These are phyloP conservation scores for Sechiopsis laciniata DNA, from an alignment of 306 rosid genomes.

Conservation along the genomic window DNA sequence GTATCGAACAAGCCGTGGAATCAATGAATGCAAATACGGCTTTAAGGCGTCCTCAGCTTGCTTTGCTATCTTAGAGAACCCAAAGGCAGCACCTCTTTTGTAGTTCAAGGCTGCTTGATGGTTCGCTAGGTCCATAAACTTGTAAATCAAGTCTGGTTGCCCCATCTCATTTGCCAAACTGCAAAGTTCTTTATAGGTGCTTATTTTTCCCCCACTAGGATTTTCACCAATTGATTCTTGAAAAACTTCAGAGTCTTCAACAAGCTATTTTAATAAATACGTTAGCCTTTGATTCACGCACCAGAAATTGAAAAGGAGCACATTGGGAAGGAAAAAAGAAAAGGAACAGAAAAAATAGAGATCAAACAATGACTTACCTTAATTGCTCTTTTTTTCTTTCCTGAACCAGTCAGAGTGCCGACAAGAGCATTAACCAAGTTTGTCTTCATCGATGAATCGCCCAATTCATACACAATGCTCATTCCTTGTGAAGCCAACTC, in stretches of 20 bases:
- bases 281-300: constrained; percentile 8
- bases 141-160: constrained; percentile 90
- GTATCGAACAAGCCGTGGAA: constrained; percentile 95
- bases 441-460: constrained; percentile 75
- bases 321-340: constrained; percentile 17
- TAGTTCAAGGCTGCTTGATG: constrained; percentile 81
- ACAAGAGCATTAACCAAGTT: constrained; percentile 87
- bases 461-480: constrained; percentile 97
- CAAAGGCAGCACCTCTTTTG: constrained; percentile 97
- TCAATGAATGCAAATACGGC: constrained; percentile 64
- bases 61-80: constrained; percentile 94
- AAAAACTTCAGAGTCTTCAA: constrained; percentile 90
- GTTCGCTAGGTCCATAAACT: constrained; percentile 98
- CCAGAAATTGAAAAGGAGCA: constrained; percentile 11
- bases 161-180: constrained; percentile 98
- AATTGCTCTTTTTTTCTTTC: constrained; percentile 86
- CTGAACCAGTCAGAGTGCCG: constrained; percentile 74
- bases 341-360: constrained; percentile 17
- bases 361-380: constrained; percentile 51
- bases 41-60: constrained; percentile 90
- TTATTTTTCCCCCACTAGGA: constrained; percentile 72
- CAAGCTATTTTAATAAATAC: constrained; percentile 50
- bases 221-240: constrained; percentile 82
- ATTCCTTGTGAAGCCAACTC: constrained; percentile 98
- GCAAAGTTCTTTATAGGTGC: constrained; percentile 93